Percentiles rank a stretch among this genome's conserved stretches.
Evolutionary conservation across 805 yeast species (phyloP).

Genomic region (Saitoella complicata): DNA sequence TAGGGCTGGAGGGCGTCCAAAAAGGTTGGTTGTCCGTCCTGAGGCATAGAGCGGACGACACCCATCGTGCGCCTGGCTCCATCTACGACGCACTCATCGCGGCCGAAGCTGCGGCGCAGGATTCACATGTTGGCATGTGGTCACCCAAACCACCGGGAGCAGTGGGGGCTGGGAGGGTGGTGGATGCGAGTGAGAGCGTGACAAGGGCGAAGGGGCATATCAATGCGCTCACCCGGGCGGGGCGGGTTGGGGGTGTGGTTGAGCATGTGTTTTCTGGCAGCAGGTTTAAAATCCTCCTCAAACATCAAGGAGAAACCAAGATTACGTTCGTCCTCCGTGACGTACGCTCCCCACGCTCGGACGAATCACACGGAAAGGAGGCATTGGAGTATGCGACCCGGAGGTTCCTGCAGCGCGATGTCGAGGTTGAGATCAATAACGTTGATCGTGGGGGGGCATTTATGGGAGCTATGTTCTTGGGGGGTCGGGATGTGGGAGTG

Average conservation of each 20-base stretch:
- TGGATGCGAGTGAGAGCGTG: slow-evolving; percentile 65
- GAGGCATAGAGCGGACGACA: slow-evolving; percentile 53
- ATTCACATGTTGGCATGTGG: slow-evolving; percentile 44
- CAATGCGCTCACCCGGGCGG: slow-evolving; percentile 50
- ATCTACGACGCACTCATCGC: slow-evolving; percentile 67
- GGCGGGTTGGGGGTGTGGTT: slow-evolving; percentile 48
- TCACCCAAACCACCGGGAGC: slow-evolving; percentile 30
- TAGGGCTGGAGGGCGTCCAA: slow-evolving; percentile 43
- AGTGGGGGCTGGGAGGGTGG: slow-evolving; percentile 42
- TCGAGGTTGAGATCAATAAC: slow-evolving; percentile 49
- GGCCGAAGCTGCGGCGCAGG: slow-evolving; percentile 44
- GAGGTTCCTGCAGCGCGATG: slow-evolving; percentile 53
- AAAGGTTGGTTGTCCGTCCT: slow-evolving; percentile 65
- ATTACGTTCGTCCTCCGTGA: slow-evolving; percentile 67
- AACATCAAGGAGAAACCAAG: slow-evolving; percentile 47
- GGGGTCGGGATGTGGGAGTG: slow-evolving; percentile 29
- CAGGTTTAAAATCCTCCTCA: slow-evolving; percentile 48
- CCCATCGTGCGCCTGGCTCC: slow-evolving; percentile 38
- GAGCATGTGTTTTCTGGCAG: slow-evolving; percentile 57
- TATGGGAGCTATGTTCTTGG: slow-evolving; percentile 49
- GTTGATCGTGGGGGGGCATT: slow-evolving; percentile 70
- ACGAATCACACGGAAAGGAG: slow-evolving; percentile 18
- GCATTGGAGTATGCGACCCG: slow-evolving; percentile 40
- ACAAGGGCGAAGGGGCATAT: slow-evolving; percentile 60
- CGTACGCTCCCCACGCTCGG: slow-evolving; percentile 30